Conservation (phyloP, 2,329 filamentous ascomycete genomes). For the Penicillium concentricum region DNA sequence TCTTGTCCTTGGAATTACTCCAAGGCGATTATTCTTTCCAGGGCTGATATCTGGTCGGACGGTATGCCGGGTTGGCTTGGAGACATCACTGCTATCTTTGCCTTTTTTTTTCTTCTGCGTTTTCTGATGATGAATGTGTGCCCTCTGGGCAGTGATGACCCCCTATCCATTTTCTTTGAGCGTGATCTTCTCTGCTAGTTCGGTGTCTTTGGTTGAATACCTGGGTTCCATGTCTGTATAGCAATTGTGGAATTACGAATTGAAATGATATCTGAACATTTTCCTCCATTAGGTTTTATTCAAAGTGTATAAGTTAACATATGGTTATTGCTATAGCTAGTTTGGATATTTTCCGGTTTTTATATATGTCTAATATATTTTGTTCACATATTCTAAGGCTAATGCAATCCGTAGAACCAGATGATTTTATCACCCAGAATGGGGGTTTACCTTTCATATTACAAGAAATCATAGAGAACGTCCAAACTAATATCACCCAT, state of each 20-base stretch:
- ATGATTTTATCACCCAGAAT: too few species aligned
- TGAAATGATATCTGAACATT: not conserved
- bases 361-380: too few species aligned
- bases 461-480: too few species aligned
- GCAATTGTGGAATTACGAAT: conserved; percentile 7
- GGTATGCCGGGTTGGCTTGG: not conserved
- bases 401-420: too few species aligned
- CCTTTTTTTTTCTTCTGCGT: not conserved
- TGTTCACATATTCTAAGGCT: too few species aligned
- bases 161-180: conserved; percentile 6
- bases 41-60: not conserved
- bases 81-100: conserved; percentile 1
- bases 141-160: conserved; percentile 6
- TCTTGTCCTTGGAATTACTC: not conserved
- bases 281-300: not conserved
- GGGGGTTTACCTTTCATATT: too few species aligned
- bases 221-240: conserved; percentile 16
- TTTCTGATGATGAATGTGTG: conserved; percentile 7
- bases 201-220: conserved; percentile 16
- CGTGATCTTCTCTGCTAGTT: conserved; percentile 15
- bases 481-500: too few species aligned
- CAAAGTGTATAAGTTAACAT: too few species aligned
- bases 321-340: too few species aligned
- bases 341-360: too few species aligned
- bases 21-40: not conserved